Conservation (phyloP, 2,329 filamentous ascomycete genomes). For the Graphilbum fragrans region DNA sequence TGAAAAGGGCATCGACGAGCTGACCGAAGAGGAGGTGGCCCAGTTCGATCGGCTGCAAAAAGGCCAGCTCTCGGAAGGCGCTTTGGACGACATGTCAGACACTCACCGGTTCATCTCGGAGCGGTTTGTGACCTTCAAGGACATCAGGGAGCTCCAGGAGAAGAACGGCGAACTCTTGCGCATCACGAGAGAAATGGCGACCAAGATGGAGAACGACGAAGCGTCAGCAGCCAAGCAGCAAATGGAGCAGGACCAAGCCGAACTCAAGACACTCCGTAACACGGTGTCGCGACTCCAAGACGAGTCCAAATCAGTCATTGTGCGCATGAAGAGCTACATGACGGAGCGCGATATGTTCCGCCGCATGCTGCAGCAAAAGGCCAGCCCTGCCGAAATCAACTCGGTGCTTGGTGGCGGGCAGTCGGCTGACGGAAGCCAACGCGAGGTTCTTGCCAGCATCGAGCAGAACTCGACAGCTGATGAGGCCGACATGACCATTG, state of each 20-base stretch:
- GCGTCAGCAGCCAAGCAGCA: conserved; percentile 55
- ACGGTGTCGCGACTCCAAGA: conserved; percentile 47
- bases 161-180: conserved; percentile 79
- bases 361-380: conserved; percentile 71
- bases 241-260: conserved; percentile 52
- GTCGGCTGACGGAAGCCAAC: conserved; percentile 46
- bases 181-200: conserved; percentile 72
- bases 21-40: conserved; percentile 58
- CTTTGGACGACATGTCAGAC: conserved; percentile 63
- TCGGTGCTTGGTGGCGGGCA: conserved; percentile 52
- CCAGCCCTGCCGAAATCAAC: conserved; percentile 47
- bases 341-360: conserved; percentile 97
- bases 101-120: conserved; percentile 84
- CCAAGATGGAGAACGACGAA: conserved; percentile 85
- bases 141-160: conserved; percentile 70
- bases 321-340: conserved; percentile 83
- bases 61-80: conserved; percentile 61
- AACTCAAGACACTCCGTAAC: conserved; percentile 46
- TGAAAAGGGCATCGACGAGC: conserved; percentile 63
- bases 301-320: conserved; percentile 69
- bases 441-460: conserved; percentile 37
- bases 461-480: conserved; percentile 43
- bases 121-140: conserved; percentile 80
- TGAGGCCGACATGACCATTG: conserved; percentile 58
- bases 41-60: conserved; percentile 68